These are phyloP conservation scores for Rhodofomes roseus DNA, from an alignment of 1,284 basidiomycete genomes.

Conservation along the genomic window DNA sequence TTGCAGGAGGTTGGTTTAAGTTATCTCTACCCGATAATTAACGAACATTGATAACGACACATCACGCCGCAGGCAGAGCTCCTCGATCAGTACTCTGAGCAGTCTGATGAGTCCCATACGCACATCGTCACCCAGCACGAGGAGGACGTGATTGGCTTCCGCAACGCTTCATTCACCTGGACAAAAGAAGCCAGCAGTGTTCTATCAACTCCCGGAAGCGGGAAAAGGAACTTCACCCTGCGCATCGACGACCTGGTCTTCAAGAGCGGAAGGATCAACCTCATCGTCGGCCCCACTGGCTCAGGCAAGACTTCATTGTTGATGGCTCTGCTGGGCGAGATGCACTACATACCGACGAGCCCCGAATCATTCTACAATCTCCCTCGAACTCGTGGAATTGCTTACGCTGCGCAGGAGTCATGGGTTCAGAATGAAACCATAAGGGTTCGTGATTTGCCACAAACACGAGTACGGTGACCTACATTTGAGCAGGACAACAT, in stretches of 20 bases:
- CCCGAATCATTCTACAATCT: conserved; percentile 62
- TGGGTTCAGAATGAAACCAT: conserved; percentile 66
- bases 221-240: conserved; percentile 43
- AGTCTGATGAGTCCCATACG: conserved; percentile 7
- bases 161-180: conserved; percentile 41
- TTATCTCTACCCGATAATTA: conserved; percentile 4
- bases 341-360: conserved; percentile 53
- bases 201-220: conserved; percentile 20
- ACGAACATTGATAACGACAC: neutral
- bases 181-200: conserved; percentile 24
- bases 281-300: conserved; percentile 61
- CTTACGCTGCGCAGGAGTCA: conserved; percentile 74
- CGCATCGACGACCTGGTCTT: conserved; percentile 54
- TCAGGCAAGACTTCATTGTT: conserved; percentile 48
- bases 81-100: conserved; percentile 40
- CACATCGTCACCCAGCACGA: conserved; percentile 10
- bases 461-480: no score
- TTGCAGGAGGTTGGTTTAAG: conserved; percentile 32
- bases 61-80: conserved; percentile 38
- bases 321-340: conserved; percentile 55
- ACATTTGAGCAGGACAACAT: conserved; percentile 35
- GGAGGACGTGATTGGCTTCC: conserved; percentile 34
- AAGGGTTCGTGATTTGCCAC: conserved; percentile 20
- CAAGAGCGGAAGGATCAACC: conserved; percentile 52
- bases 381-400: conserved; percentile 60